These are phyloP conservation scores for Cymbopogon citratus DNA, from an alignment of 176 grass and related monocot genomes.

Conservation along the genomic window DNA sequence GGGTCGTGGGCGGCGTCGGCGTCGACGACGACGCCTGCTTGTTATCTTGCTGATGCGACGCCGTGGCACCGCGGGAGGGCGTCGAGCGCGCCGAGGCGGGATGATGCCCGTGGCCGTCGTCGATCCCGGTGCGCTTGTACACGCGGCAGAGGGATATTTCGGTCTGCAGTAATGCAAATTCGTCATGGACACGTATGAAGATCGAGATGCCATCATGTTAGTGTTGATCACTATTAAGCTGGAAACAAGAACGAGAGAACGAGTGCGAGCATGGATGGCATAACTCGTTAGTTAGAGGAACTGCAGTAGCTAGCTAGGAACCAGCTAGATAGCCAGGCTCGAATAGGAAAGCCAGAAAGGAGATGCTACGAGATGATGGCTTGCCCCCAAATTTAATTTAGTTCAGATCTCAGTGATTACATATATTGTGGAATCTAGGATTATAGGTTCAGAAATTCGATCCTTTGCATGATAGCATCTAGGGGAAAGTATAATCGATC, in stretches of 20 bases:
- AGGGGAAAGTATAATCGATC: neutral
- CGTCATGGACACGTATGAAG: neutral
- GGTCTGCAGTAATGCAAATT: conserved; percentile 40
- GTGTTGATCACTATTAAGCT: neutral
- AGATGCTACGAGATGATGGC: neutral
- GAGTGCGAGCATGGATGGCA: neutral
- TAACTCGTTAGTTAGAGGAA: neutral
- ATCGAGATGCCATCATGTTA: neutral
- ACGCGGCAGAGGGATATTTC: conserved; percentile 94
- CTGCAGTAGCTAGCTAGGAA: neutral
- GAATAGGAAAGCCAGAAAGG: neutral
- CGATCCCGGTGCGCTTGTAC: conserved; percentile 83
- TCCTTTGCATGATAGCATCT: conserved; percentile 3
- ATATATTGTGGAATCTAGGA: conserved; percentile 15
- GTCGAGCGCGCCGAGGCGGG: conserved; percentile 27
- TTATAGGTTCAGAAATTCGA: neutral
- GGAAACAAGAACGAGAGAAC: neutral
- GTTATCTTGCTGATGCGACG: conserved; percentile 22
- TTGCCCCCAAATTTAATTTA: conserved; percentile 2
- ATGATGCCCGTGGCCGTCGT: conserved; percentile 46
- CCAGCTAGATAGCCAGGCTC: neutral
- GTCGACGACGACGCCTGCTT: conserved; percentile 48
- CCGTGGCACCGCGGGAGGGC: neutral
- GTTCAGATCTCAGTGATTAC: conserved; percentile 4
- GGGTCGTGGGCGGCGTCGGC: conserved; percentile 35